Evolutionary conservation across 768 basidiomycete genomes (phyloP), one percentile per base, ranked within the genome.

Genomic region (Mycena chlorophos): DNA sequence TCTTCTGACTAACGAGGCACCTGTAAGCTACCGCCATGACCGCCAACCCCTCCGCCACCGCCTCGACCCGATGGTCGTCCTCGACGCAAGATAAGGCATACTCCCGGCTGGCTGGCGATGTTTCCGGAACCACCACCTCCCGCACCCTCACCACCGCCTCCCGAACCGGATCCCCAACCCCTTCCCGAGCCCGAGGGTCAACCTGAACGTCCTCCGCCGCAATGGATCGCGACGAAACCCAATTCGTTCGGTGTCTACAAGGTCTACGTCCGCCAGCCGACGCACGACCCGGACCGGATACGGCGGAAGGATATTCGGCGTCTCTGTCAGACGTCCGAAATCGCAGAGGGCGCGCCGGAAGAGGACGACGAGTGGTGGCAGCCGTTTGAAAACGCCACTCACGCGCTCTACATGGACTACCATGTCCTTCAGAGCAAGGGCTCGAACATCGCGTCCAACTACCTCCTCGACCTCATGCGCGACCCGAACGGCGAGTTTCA

Each of bases 331-430:
- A 53, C 56, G 12, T 46, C 54, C 12, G 34, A 37, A 19, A 40
- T 48, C 6, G 57, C 57, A 29, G 40, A 56, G 52, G 57, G 48
- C 3, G 39, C 29, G 19, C 58, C 58, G 14, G 60, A 20, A 28
- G 30, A 26, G 19, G n/a, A 27, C 48, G 17, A 25, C 8, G 40
- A 42, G 5, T 42, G 40, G 40, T 52, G 52, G 28, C 28, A 49
- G 16, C 66, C 65, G 0, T 71, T 69, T 28, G 31, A 50, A 0
- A 71, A 70, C 49, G 22, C 64, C 10, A 57, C 66, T 0, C 25
- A 52, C 1, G 66, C 65, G 10, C 52, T 66, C 2, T 47, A 42
- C 0, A 31, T 59, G 2, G 69, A 71, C 37, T 72, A 67, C 52
- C 30, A 66, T 10, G 5, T 8, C 22, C 40, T 42, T 20, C 20